These are phyloP conservation scores for Tetragonia tetragonoides DNA, from an alignment of 148 eudicot genomes.

Conservation along the genomic window DNA sequence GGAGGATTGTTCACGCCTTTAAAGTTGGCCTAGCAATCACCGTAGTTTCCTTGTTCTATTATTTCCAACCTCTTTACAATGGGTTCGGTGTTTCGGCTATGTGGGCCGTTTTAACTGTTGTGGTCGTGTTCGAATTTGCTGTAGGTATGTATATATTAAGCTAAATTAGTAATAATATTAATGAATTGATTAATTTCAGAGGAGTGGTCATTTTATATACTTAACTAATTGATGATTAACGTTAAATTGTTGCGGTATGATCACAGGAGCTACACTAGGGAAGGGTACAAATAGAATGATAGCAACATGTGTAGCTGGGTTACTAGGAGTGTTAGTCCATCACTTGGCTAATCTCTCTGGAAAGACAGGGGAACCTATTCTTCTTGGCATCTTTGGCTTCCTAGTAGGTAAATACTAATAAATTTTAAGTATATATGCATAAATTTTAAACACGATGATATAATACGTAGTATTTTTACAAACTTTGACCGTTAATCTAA, in stretches of 20 bases:
- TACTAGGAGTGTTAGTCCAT: slow-evolving; percentile 35
- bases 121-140: slow-evolving; percentile 34
- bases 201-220: no score
- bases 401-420: slow-evolving; percentile 28
- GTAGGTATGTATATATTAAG: slow-evolving; percentile 26
- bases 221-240: no score
- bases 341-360: slow-evolving; percentile 35
- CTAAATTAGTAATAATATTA: neutral
- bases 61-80: slow-evolving; percentile 29
- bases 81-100: slow-evolving; percentile 36
- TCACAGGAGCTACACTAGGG: slow-evolving; percentile 39
- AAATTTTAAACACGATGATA: no score
- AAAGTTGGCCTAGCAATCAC: slow-evolving; percentile 42
- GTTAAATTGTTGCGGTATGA: no score
- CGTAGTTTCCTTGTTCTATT: slow-evolving; percentile 33
- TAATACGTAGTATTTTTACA: no score
- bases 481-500: no score
- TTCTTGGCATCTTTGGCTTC: slow-evolving; percentile 36
- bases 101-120: slow-evolving; percentile 41
- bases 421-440: neutral
- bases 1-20: slow-evolving; percentile 30
- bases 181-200: no score
- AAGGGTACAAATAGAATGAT: slow-evolving; percentile 36
- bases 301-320: slow-evolving; percentile 34
- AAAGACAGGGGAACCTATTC: slow-evolving; percentile 37